Evolutionary conservation across 768 basidiomycete genomes (phyloP), one percentile per base, ranked within the genome.

Genomic region (Lactarius deliciosus): DNA sequence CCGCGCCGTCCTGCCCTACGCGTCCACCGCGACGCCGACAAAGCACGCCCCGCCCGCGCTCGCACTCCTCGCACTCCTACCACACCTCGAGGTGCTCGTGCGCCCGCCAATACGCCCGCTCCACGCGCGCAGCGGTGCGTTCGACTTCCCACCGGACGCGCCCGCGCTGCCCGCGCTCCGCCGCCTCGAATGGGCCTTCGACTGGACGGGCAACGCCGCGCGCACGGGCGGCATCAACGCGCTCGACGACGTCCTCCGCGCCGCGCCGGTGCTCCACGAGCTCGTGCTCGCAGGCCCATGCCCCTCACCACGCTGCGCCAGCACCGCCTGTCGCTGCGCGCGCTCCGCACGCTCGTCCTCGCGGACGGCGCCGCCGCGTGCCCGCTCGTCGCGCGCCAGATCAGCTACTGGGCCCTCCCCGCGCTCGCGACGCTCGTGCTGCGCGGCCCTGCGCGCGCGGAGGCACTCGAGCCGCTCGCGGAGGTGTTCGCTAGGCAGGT

Each of bases 211-310:
- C 54, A 66, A 40, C 32, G 69, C 69, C 5, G 32, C 66, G 2
- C 69, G 63, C 50, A 32, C 66, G 11, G 69, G 65, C n/a, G 69
- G 69, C 0, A 61, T 68, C 60, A 70, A 70, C 28, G 50, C 69
- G 4, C 66, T 70, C 22, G 34, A 43, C 40, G 66, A 61, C n/a
- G 60, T 68, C 0, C 47, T 70, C 20, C 28, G 28, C 30, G 54
- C 56, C 28, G 55, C 69, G 22, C 69, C 66, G 2, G 2, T 43
- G 0, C 58, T 70, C 1, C 47, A 25, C 38, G 56, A 61, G 20
- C 66, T 70, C 36, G 47, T 58, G 10, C 64, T 70, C 57, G n/a
- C 20, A 16, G 69, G 66, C 15, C 40, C 2, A 64, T 70, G 53
- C 60, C 57, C 6, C n/a, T 60, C 61, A 8, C 60, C 2, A 22